A percentile compares a stretch with the other conserved stretches of the same genome.
Conservation (phyloP, 805 yeast species). For the Candida silvatica region DNA sequence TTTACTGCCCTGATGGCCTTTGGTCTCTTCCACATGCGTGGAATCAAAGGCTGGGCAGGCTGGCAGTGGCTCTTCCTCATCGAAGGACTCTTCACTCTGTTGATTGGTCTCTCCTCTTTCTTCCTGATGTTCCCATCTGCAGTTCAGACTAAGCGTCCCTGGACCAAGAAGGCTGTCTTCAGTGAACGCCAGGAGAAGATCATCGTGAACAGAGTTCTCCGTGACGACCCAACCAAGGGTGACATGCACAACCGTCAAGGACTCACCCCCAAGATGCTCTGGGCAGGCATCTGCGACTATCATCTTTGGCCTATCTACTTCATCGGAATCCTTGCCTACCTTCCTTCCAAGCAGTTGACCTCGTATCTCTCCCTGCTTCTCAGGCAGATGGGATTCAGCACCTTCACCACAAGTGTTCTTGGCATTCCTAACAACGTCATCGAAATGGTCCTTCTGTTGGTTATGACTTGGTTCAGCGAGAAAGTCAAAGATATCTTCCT, state of each 20-base stretch:
- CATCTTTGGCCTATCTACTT: constrained; percentile 49
- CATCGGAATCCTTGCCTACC: constrained; percentile 33
- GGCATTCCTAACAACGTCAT: constrained; percentile 40
- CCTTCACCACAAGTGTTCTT: constrained; percentile 42
- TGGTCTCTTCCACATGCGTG: constrained; percentile 45
- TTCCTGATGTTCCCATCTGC: constrained; percentile 27
- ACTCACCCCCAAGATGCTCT: constrained; percentile 30
- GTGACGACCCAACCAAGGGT: constrained; percentile 60
- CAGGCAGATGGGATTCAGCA: constrained; percentile 40
- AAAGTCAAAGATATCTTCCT: constrained; percentile 19
- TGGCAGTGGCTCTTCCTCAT: constrained; percentile 64
- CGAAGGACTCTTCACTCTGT: constrained; percentile 51
- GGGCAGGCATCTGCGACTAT: constrained; percentile 35
- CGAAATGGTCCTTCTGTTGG: constrained; percentile 27
- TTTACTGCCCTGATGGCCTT: constrained; percentile 36
- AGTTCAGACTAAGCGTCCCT: constrained; percentile 22
- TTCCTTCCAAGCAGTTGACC: constrained; percentile 27
- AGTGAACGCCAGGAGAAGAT: constrained; percentile 48
- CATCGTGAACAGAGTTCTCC: constrained; percentile 45
- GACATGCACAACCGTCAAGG: constrained; percentile 59
- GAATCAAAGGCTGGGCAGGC: constrained; percentile 34
- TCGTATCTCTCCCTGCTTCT: constrained; percentile 41
- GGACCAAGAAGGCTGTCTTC: constrained; percentile 29
- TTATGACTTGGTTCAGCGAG: constrained; percentile 30
- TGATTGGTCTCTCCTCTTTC: constrained; percentile 35